These are phyloP conservation scores for Coniochaeta prunicola DNA, from an alignment of 2,329 filamentous ascomycete genomes.

Conservation along the genomic window DNA sequence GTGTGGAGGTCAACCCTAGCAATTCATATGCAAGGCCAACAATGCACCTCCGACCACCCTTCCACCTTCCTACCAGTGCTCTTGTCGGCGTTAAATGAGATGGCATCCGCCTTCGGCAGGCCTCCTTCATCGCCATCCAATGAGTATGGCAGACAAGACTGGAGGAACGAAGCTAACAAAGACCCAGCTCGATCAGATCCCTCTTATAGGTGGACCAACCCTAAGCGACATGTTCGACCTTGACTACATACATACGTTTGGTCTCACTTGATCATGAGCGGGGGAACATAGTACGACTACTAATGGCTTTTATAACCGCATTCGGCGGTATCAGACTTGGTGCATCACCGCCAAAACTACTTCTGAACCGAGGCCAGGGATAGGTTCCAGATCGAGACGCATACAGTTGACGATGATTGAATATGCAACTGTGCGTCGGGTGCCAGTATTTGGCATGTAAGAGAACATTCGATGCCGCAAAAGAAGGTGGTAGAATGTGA, in stretches of 20 bases:
- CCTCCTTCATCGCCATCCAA: constrained; percentile 1
- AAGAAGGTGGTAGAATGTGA: constrained; percentile 4
- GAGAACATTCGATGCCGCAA: constrained; percentile 13
- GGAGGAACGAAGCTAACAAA: constrained; percentile 1
- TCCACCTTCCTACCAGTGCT: not conserved
- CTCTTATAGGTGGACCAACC: not conserved
- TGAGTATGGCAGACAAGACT: not conserved
- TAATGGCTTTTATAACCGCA: not conserved
- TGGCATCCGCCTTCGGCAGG: not conserved
- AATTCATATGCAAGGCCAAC: constrained; percentile 14
- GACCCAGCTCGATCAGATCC: constrained; percentile 4
- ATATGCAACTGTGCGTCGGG: not conserved
- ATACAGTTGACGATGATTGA: not conserved
- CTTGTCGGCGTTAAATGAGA: not conserved
- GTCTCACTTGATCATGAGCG: constrained; percentile 14
- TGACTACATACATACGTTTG: constrained; percentile 12
- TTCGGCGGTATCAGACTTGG: not conserved
- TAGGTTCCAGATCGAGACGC: not conserved
- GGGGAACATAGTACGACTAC: not conserved
- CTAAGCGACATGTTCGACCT: constrained; percentile 3
- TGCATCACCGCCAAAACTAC: not conserved
- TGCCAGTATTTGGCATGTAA: not conserved
- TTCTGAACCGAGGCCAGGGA: not conserved
- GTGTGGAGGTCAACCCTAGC: constrained; percentile 5
- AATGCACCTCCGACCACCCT: constrained; percentile 6